Evolutionary conservation across 331 rosid genomes (phyloP).

Genomic region (Saraca asoca): DNA sequence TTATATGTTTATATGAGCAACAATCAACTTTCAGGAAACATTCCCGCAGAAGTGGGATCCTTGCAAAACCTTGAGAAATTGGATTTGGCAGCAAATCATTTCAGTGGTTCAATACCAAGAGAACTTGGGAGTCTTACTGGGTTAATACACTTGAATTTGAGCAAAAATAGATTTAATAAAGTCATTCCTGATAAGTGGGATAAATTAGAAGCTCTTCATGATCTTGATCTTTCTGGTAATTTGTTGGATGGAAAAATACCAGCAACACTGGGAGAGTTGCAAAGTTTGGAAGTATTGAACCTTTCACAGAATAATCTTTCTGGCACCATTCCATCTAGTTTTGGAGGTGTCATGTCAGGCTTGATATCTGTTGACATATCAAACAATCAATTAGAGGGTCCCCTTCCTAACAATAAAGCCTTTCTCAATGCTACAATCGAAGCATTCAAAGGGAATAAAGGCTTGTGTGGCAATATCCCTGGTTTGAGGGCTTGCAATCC

Average conservation of each 20-base stretch:
- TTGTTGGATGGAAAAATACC: neutral
- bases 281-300: neutral
- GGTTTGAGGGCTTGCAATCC: too few relatives aligned
- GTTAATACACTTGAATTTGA: neutral
- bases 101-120: neutral
- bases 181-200: neutral
- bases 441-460: too few relatives aligned
- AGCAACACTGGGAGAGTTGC: neutral
- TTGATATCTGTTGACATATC: too few relatives aligned
- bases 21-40: too few relatives aligned
- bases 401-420: too few relatives aligned
- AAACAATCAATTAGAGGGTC: too few relatives aligned
- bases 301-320: slow-evolving; percentile 4
- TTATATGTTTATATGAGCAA: neutral
- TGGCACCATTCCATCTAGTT: slow-evolving; percentile 2
- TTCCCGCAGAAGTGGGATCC: neutral
- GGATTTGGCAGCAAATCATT: neutral
- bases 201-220: neutral
- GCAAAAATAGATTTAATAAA: neutral
- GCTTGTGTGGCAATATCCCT: too few relatives aligned
- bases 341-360: too few relatives aligned
- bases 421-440: too few relatives aligned
- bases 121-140: neutral
- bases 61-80: neutral
- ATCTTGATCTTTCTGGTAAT: neutral